phyloP scores from a whole-genome alignment of 306 rosid species.

The Acmispon strigosus region DNA sequence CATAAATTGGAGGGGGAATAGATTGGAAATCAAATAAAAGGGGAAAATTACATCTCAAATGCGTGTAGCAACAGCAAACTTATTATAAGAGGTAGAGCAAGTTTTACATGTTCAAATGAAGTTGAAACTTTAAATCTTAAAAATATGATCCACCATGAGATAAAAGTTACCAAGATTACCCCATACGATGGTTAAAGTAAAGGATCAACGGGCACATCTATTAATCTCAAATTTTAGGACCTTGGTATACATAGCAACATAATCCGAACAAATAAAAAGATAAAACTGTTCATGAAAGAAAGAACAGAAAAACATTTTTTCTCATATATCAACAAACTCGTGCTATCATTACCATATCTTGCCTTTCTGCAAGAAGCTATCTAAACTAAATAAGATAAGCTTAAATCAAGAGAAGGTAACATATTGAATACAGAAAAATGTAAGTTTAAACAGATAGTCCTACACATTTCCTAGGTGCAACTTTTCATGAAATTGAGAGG shows the following conservation, averaged over 20 bases:
- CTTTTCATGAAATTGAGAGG: not conserved
- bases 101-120: not conserved
- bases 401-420: constrained; percentile 12
- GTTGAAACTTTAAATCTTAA: not conserved
- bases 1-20: constrained; percentile 1
- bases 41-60: not conserved
- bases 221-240: not conserved
- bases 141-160: not conserved
- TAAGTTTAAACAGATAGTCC: not conserved
- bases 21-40: not conserved
- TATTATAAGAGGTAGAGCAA: not conserved
- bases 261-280: not conserved
- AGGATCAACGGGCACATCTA: not conserved
- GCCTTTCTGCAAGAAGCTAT: not conserved
- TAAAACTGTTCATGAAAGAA: not conserved
- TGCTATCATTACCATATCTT: not conserved
- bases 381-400: constrained; percentile 6
- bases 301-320: not conserved
- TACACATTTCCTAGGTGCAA: not conserved
- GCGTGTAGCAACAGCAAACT: constrained; percentile 7
- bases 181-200: not conserved
- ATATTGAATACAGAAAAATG: not conserved
- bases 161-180: not conserved
- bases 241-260: not conserved
- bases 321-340: not conserved